Conservation (phyloP, 148 eudicot genomes). For the Chenopodium suecicum region DNA sequence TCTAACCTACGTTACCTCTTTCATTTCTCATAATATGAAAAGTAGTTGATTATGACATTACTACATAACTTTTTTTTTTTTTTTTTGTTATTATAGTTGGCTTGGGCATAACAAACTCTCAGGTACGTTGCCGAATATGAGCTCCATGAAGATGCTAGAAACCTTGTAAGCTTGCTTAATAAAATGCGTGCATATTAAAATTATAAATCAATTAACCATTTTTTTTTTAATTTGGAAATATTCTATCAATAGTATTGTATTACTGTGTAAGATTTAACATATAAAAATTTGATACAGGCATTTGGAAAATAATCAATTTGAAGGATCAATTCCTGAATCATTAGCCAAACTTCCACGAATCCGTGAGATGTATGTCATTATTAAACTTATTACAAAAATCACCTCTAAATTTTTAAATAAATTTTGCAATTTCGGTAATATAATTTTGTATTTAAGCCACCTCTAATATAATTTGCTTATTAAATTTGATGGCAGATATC, state of each 20-base stretch:
- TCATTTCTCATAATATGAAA: too few relatives aligned
- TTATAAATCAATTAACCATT: too few relatives aligned
- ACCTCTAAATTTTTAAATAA: not conserved
- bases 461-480: not conserved
- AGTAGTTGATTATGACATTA: not conserved
- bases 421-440: not conserved
- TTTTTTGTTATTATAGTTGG: slow-evolving; percentile 35
- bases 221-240: too few relatives aligned
- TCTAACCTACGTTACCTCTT: too few relatives aligned
- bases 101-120: slow-evolving; percentile 66
- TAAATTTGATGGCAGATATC: slow-evolving; percentile 40
- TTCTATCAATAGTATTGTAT: too few relatives aligned
- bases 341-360: slow-evolving; percentile 58
- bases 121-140: slow-evolving; percentile 66
- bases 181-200: not conserved
- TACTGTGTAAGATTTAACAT: not conserved
- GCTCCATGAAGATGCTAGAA: slow-evolving; percentile 46
- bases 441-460: not conserved
- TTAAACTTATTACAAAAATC: not conserved
- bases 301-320: slow-evolving; percentile 71
- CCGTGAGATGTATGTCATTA: slow-evolving; percentile 52
- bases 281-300: slow-evolving; percentile 41
- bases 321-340: slow-evolving; percentile 68
- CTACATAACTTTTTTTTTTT: not conserved
- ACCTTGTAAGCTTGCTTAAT: slow-evolving; percentile 49